Base-by-base conservation (phyloP, 2,329 filamentous ascomycete genomes). In the Cladosporium phlei region DNA sequence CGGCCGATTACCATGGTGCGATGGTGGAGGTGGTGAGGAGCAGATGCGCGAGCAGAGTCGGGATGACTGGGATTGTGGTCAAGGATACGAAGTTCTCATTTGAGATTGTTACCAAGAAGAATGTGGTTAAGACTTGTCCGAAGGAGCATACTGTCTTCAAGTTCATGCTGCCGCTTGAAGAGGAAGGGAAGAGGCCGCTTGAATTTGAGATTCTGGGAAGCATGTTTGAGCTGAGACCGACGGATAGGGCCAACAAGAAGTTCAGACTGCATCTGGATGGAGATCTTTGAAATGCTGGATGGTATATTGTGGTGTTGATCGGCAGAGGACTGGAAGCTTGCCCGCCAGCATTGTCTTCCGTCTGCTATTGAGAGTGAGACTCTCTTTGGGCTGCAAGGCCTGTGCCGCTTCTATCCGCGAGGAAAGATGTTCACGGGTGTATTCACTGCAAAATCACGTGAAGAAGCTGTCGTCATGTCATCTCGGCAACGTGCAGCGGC, bases 1-100 rank as follows among this genome's bases (percentile, higher is more conserved):
- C 84, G 48, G 91, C 90, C 2, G 93, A 98, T 67, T 91, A 89
- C 59, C 90, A 97, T 64, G 93, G 93, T 2, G 90, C 91, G 12
- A 72, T 82, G 56, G 66, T 96, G 16, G 82, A 89, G 68, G 88
- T 97, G 17, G 85, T 91, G 46, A 72, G 90, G 57, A 93, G 89
- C 65, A 71, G 79, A 22, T 96, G 90, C 64, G 79, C 85, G 12
- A 82, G 86, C 45, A 76, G 91, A 12, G 90, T 98, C 0, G 91
- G 93, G 0, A 68, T 91, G 45, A 79, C 75, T 58, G 93, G 93
- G 12, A 91, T 97, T 57, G 86, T 97, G 50, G 81, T 96, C 30
- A 82, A 87, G 63, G 93, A 98, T 69, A 84, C 86, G 42, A 88
- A 85, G 63, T 91, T 86, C 60, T 83, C 85, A 1, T 87, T 97